phyloP scores from a whole-genome alignment of 2,329 filamentous ascomycete genomes.

The Xylariomycetidae sp. region DNA sequence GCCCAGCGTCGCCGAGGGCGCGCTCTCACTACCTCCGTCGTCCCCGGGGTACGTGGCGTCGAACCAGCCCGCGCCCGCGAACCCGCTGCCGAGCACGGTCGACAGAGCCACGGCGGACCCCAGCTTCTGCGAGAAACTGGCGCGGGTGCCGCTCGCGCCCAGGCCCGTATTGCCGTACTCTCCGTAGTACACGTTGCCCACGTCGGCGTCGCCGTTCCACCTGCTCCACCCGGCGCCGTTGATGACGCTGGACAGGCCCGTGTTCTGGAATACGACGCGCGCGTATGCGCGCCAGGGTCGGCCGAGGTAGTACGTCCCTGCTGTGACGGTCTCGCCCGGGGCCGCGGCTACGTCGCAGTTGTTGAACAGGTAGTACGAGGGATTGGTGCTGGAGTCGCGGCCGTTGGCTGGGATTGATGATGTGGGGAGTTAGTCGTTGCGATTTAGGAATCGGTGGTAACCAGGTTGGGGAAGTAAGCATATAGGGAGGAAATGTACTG shows the following conservation, averaged over 20 bases:
- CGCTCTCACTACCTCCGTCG: background rate
- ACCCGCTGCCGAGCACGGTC: constrained; percentile 20
- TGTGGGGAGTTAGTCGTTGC: background rate
- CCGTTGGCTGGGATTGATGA: constrained; percentile 32
- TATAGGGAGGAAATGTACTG: constrained; percentile 1
- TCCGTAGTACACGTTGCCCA: constrained; percentile 48
- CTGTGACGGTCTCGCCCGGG: constrained; percentile 30
- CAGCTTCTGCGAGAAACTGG: constrained; percentile 35
- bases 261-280: constrained; percentile 45
- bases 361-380: constrained; percentile 44
- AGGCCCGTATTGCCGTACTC: constrained; percentile 57
- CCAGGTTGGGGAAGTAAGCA: background rate
- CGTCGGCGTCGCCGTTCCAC: constrained; percentile 50
- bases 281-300: constrained; percentile 44
- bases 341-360: constrained; percentile 37
- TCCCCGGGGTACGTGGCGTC: constrained; percentile 14
- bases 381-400: constrained; percentile 29
- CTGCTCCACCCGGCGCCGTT: constrained; percentile 54
- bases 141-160: constrained; percentile 50
- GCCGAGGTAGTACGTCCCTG: constrained; percentile 41
- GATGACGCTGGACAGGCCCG: constrained; percentile 48
- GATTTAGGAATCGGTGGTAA: background rate
- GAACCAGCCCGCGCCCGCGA: constrained; percentile 14
- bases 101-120: constrained; percentile 28
- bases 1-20: background rate